phyloP scores from a whole-genome alignment of 495 filamentous ascomycete genomes.

The Tuber magnatum region DNA sequence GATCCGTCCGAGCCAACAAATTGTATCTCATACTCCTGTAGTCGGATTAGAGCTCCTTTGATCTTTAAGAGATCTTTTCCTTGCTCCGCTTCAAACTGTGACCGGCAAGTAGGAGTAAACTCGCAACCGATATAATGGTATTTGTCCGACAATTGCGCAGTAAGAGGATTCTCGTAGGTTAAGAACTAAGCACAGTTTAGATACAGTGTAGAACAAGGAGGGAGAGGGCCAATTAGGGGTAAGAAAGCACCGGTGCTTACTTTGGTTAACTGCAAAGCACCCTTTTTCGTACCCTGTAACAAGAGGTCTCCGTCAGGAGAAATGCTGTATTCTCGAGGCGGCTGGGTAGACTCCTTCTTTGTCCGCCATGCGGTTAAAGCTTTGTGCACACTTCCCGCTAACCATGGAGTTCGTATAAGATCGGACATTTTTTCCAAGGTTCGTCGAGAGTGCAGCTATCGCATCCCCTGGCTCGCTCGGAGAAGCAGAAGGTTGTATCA shows the following conservation, averaged over 20 bases:
- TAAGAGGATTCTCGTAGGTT: slow-evolving; percentile 21
- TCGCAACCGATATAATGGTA: slow-evolving; percentile 23
- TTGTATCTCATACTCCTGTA: slow-evolving; percentile 13
- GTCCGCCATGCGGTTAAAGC: background rate
- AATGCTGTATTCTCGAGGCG: background rate
- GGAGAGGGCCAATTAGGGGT: background rate
- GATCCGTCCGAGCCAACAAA: slow-evolving; percentile 29
- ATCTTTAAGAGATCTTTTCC: slow-evolving; percentile 7
- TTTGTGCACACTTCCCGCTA: background rate
- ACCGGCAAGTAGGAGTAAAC: slow-evolving; percentile 16
- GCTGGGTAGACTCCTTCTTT: background rate
- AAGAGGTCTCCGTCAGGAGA: background rate
- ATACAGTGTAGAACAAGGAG: background rate
- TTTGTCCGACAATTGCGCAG: slow-evolving; percentile 30
- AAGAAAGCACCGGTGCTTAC: background rate
- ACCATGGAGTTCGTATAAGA: background rate
- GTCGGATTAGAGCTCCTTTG: slow-evolving; percentile 20
- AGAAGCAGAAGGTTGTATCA: background rate
- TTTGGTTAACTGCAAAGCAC: background rate
- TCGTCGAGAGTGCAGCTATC: background rate
- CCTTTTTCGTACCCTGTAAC: background rate
- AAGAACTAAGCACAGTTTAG: slow-evolving; percentile 17
- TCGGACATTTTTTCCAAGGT: background rate
- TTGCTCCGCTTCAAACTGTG: slow-evolving; percentile 10
- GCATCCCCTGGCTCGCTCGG: background rate